Conservation (phyloP, 2,329 filamentous ascomycete species). For the Ophiostoma pallidulum region DNA sequence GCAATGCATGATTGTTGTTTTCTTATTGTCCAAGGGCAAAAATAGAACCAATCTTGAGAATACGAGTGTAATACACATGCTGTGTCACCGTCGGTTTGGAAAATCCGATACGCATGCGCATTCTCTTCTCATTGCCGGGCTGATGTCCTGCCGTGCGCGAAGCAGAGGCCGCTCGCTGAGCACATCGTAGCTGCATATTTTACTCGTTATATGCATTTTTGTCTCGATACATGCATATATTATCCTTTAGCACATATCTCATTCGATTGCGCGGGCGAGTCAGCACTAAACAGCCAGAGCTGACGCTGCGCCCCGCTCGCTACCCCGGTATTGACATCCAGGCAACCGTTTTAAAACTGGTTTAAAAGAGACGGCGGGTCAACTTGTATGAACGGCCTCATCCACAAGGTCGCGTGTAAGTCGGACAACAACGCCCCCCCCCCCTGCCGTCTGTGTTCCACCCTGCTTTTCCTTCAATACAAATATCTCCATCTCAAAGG, state of each 20-base stretch:
- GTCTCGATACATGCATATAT: background rate
- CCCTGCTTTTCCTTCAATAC: background rate
- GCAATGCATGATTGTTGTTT: no score
- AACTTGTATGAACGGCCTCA: no score
- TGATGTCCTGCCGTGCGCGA: background rate
- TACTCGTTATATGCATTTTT: background rate
- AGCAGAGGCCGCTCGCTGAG: background rate
- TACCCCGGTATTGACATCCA: background rate
- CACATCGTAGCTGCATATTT: background rate
- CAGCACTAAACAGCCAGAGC: background rate
- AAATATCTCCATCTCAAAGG: background rate
- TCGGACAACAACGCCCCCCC: no score
- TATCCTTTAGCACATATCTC: no score
- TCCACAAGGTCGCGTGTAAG: no score
- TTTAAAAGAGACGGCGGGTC: no score
- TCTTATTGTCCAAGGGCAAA: no score
- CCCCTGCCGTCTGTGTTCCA: no score
- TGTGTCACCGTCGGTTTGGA: no score
- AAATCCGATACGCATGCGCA: no score
- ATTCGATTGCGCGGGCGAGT: background rate
- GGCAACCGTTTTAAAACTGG: constrained; percentile 5
- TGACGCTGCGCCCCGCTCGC: background rate
- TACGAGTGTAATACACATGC: no score
- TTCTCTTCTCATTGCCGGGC: background rate
- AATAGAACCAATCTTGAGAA: no score